Conservation (phyloP, 495 filamentous ascomycete species). For the Tuber calosporum region DNA sequence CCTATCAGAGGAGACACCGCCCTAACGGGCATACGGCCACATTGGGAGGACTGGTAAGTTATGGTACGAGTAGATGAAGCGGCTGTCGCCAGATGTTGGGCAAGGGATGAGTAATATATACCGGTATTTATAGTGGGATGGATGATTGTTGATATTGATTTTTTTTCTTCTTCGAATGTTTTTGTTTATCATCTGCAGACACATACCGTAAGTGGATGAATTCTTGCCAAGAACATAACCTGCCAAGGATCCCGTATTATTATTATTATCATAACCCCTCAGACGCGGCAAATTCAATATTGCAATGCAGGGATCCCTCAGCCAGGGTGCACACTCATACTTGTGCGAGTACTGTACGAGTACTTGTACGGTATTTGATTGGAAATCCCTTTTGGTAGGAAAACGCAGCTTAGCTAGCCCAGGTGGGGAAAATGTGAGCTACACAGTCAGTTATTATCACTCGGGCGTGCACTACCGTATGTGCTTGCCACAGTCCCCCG, state of each 20-base stretch:
- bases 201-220: background rate
- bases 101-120: background rate
- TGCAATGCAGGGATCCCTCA: background rate
- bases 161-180: slow-evolving; percentile 1
- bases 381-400: background rate
- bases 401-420: background rate
- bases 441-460: too few species aligned
- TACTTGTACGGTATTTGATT: background rate
- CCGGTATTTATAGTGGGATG: background rate
- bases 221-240: background rate
- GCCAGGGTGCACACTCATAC: background rate
- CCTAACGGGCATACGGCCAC: too few species aligned
- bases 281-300: background rate
- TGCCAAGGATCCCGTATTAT: background rate
- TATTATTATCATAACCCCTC: background rate
- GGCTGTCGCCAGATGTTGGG: background rate
- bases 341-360: too few species aligned
- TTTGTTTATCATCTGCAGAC: slow-evolving; percentile 5
- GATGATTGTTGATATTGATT: slow-evolving; percentile 8
- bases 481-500: too few species aligned
- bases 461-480: too few species aligned
- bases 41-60: background rate
- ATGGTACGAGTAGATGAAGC: background rate
- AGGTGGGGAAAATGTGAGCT: background rate
- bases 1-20: too few species aligned